Base-by-base conservation (phyloP, 768 basidiomycete species). In the Erythrobasidium yunnanense region DNA sequence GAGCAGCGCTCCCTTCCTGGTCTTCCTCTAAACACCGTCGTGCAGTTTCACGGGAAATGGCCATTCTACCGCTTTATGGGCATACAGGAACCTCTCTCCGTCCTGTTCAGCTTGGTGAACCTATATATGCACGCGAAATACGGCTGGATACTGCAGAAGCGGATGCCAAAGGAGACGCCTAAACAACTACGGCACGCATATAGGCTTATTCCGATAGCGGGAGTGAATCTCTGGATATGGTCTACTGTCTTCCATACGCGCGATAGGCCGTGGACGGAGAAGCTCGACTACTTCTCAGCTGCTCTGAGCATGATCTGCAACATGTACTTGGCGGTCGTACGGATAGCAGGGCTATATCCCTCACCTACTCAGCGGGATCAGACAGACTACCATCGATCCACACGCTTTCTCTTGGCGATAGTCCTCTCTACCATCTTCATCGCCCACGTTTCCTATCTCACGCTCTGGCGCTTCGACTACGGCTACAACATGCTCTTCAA, bases 41-140 rank as follows among this genome's bases (percentile, higher is more conserved):
- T 87, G 47, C 91, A 95, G 71, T 92, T 87, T 75, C 83, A 90
- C 72, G 95, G 93, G 17, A 97, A 97, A 78, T 97, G 93, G 93
- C 89, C 92, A 0, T 97, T 99, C 75, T 87, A 85, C 83, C 81
- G 92, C 30, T 78, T 87, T 22, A 77, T 79, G n/a, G 89, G 91
- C 30, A 86, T 90, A 76, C 93, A 97, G 73, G 93, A 99, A 76
- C 92, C 93, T 4, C 86, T 91, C 6, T 88, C 88, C 1, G 91
- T 95, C 66, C 76, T 83, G 34, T 95, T 96, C 78, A 91, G 88
- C 15, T 72, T 95, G n/a, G 77, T 85, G 66, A 97, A 99, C 75
- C 78, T 93, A 45, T 83, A 80, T 78, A 82, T 81, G 45, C 91
- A 99, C 76, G 76, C 79, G 1, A 77, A 78, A 56, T 91, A 91